Percentiles rank a stretch among this genome's conserved stretches.
Evolutionary conservation across 192 early-diverging fungal species (phyloP).

Genomic region (Backusella psychrophila): DNA sequence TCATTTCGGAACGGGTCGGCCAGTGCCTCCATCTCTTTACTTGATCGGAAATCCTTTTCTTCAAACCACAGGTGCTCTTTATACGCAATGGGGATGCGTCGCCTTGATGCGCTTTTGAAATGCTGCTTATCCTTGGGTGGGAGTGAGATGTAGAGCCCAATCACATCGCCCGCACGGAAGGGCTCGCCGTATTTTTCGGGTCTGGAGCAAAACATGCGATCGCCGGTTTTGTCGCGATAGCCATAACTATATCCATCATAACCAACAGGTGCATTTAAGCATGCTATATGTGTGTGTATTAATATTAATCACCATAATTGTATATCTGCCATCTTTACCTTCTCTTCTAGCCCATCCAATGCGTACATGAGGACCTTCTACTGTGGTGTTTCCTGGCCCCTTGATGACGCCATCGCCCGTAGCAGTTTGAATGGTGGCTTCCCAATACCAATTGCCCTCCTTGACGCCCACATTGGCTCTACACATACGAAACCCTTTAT

Average conservation of each 20-base stretch:
- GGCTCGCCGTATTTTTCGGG: constrained; percentile 51
- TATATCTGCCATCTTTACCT: constrained; percentile 32
- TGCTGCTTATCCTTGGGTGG: constrained; percentile 37
- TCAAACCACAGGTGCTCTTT: constrained; percentile 55
- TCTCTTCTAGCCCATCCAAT: constrained; percentile 63
- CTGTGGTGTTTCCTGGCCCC: constrained; percentile 6
- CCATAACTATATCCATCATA: constrained; percentile 68
- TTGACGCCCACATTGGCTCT: constrained; percentile 59
- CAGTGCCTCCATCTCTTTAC: constrained; percentile 49
- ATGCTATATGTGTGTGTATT: constrained; percentile 33
- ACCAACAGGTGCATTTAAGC: constrained; percentile 61
- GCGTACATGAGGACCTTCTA: constrained; percentile 60
- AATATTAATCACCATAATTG: too few species aligned
- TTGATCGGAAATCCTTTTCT: constrained; percentile 52
- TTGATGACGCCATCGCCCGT: constrained; percentile 43
- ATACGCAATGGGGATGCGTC: constrained; percentile 50
- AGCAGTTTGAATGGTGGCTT: constrained; percentile 49
- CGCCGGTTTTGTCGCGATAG: constrained; percentile 60
- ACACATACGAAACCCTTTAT: constrained; percentile 62
- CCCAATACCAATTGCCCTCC: constrained; percentile 64
- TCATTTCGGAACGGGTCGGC: constrained; percentile 35
- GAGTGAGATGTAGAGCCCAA: constrained; percentile 58
- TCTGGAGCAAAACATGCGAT: constrained; percentile 54
- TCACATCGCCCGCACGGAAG: constrained; percentile 61
- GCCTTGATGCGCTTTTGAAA: constrained; percentile 42